These are phyloP conservation scores for Pythium biforme DNA, from an alignment of 352 stramenopile genomes.

Conservation along the genomic window DNA sequence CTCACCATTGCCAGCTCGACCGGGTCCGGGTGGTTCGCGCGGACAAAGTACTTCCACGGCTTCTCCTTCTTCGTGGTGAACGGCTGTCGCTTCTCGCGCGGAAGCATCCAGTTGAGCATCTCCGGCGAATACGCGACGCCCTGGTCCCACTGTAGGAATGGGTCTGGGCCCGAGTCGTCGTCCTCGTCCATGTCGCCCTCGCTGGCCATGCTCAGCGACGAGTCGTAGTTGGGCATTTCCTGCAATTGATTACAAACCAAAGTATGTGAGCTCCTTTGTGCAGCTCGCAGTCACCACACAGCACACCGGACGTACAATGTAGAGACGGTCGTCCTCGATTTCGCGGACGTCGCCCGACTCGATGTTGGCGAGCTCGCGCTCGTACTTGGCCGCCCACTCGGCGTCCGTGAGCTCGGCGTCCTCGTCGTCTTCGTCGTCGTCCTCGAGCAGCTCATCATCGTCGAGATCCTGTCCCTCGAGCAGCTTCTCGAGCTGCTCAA, in stretches of 20 bases:
- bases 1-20: constrained; percentile 71
- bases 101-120: constrained; percentile 87
- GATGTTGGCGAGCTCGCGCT: constrained; percentile 57
- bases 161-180: constrained; percentile 33
- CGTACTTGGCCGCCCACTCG: constrained; percentile 69
- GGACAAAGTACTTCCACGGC: constrained; percentile 79
- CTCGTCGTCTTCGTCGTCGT: constrained; percentile 44
- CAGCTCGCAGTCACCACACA: background rate
- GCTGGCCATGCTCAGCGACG: constrained; percentile 50
- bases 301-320: constrained; percentile 39
- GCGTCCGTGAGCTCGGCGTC: constrained; percentile 44
- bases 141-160: constrained; percentile 52
- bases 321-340: constrained; percentile 66
- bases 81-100: constrained; percentile 55
- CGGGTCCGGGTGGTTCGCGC: constrained; percentile 67
- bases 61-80: constrained; percentile 58
- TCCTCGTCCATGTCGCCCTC: constrained; percentile 44
- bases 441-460: constrained; percentile 24
- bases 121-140: constrained; percentile 64
- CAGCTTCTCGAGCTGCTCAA: constrained; percentile 27
- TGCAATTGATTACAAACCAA: constrained; percentile 12
- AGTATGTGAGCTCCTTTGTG: background rate
- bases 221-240: constrained; percentile 72
- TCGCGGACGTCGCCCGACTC: constrained; percentile 36
- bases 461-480: constrained; percentile 9